These are phyloP conservation scores for Sporopachydermia lactativora DNA, from an alignment of 805 yeast genomes.

Conservation along the genomic window DNA sequence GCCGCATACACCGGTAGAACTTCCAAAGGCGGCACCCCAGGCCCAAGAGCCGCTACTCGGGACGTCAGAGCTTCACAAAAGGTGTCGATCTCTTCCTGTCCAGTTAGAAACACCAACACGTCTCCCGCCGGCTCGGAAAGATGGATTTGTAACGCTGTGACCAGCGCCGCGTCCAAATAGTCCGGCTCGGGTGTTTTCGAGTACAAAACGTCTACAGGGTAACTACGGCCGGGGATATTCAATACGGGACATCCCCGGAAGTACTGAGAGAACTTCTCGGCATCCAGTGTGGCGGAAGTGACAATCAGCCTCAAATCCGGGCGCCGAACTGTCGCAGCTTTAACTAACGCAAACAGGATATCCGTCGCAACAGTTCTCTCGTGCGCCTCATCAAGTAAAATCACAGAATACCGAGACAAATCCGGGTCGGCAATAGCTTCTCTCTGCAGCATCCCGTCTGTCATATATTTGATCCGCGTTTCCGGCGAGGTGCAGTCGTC, in stretches of 20 bases:
- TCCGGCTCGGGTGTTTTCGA: slow-evolving; percentile 83
- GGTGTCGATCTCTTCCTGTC: slow-evolving; percentile 90
- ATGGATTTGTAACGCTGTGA: slow-evolving; percentile 82
- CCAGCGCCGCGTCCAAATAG: slow-evolving; percentile 78
- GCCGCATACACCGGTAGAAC: slow-evolving; percentile 87
- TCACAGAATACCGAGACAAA: slow-evolving; percentile 50
- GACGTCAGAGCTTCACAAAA: slow-evolving; percentile 63
- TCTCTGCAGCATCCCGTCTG: slow-evolving; percentile 88
- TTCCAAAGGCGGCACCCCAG: slow-evolving; percentile 42
- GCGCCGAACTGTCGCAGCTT: slow-evolving; percentile 48
- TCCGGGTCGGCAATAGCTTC: slow-evolving; percentile 74
- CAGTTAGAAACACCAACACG: slow-evolving; percentile 80
- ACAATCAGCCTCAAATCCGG: slow-evolving; percentile 63
- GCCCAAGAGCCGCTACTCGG: slow-evolving; percentile 51
- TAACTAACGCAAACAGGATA: slow-evolving; percentile 61
- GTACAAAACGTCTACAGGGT: slow-evolving; percentile 77
- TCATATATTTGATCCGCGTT: slow-evolving; percentile 77
- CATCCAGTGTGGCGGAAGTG: slow-evolving; percentile 92
- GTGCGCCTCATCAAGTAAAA: slow-evolving; percentile 96
- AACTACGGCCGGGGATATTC: slow-evolving; percentile 86
- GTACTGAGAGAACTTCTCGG: slow-evolving; percentile 70
- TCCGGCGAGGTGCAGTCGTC: slow-evolving; percentile 57
- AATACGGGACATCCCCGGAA: slow-evolving; percentile 78
- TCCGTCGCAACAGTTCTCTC: slow-evolving; percentile 94
- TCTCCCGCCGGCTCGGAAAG: slow-evolving; percentile 62